Evolutionary conservation across 2,329 filamentous ascomycete species (phyloP), one percentile per base, ranked within the genome.

Genomic region (Exophiala viscosa): DNA sequence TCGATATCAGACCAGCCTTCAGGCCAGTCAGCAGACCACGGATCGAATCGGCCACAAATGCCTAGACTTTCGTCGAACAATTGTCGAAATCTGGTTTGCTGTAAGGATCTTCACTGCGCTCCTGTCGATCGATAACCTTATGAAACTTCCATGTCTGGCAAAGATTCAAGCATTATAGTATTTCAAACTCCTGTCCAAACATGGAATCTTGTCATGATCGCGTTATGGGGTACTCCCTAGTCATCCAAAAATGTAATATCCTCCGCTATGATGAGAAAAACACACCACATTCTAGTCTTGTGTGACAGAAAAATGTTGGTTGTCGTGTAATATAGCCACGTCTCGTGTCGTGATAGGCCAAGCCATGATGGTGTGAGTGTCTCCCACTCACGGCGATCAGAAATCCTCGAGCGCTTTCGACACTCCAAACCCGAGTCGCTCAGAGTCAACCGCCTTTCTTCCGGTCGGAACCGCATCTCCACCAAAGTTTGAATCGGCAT

Each of bases 341-440:
- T 48, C 50, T 45, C 44, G 36, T 15, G 13, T 23, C 38, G 7
- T 38, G 34, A 52, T 36, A 52, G 44, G 45, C 44, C 50, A 52
- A 45, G 13, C 23, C 23, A 28, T 28, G 23, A 28, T 28, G 23
- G 23, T 28, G 23, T 28, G 23, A 28, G 23, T 28, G 23, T 28
- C 23, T 28, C 23, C 50, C 43, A 52, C 43, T 15, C 20, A 13
- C 32, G 35, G 35, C n/a, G 15, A 46, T 14, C 13, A 39, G 14
- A 54, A 34, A 18, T 48, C 52, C 34, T 41, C 52, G 35, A 54
- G 20, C 17, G 52, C 46, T 32, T 39, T 47, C 10, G 52, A 32
- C 13, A 54, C 34, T 32, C 35, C 43, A 17, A 54, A 31, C 4
- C 47, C 42, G 18, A 58, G 42, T 4, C 42, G 43, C 17, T 52